Base-by-base conservation (phyloP, 2,329 filamentous ascomycete species). In the Aureobasidium subglaciale region DNA sequence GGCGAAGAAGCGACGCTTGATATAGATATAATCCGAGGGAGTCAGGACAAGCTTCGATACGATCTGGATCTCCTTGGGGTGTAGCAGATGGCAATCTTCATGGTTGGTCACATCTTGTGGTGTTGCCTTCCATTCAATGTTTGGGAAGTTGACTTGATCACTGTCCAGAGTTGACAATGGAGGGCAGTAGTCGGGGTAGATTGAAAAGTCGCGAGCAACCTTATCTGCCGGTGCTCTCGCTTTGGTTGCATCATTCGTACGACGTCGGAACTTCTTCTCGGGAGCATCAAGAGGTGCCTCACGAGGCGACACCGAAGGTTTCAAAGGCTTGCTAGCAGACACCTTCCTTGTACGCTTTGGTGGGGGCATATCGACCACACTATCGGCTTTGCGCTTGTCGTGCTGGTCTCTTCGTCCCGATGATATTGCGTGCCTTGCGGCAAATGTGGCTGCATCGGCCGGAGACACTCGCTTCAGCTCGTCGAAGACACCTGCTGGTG, bases 1-100 rank as follows among this genome's bases (percentile, higher is more conserved):
- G 55, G 86, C 77, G 69, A 97, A 97, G 66, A 97, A 92, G 58
- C 90, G 86, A 57, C 92, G 85, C 78, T 96, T 97, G 76, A 88
- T 93, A 58, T 88, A 91, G 22, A 97, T 79, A 67, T 96, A 97
- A 11, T 87, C 92, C 16, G 88, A 88, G 69, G 88, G 92, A 61
- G 88, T 88, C 30, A 97, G 81, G 55, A 90, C 84, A 27, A 96
- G 79, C 46, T 84, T 88, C 42, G 87, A 83, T 10, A 90, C 90
- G 27, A 96, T 78, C 16, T 77, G 75, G 27, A 91, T 66, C 73
- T 97, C 92, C 59, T 90, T 86, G 5, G 84, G 80, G 67, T 93
- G 88, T 38, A 96, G 82, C 35, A 89, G 75, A 56, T 83, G 68
- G 22, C 79, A 77, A 63, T 91, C 78, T 6, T 86, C 82, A 64